Evolutionary conservation across 495 filamentous ascomycete genomes (phyloP), one percentile per base, ranked within the genome.

Genomic region (Aspergillus asperescens): DNA sequence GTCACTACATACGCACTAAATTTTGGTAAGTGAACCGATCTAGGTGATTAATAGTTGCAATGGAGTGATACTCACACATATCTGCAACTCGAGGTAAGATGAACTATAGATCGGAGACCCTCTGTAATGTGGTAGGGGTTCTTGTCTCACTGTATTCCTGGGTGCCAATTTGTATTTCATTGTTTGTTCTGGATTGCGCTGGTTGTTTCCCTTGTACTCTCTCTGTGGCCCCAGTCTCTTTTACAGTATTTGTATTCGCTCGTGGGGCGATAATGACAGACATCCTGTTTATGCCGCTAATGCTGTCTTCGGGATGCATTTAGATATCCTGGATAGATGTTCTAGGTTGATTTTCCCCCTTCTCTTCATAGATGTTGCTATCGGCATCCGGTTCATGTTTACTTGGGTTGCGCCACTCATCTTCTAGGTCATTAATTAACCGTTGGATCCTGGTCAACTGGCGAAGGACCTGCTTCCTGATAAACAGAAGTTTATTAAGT

Each of bases 301-400:
- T 37, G 27, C 45, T 25, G 5, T 48, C 45, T 27, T 48, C 13
- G 5, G 38, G 29, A 19, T 48, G 31, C 15, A 16, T 25, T 12
- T 37, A 38, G 6, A 48, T 48, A 28, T 48, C 31, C 20, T 48
- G 31, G 16, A 37, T 18, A n/a, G 22, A n/a, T 3, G 45, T 48
- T 20, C 16, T 20, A 2, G 31, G 13, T 37, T 35, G 24, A 9
- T 20, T n/a, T 9, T 24, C 39, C 24, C 27, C 40, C 18, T 39
- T 3, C 38, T 41, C 18, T 9, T 23, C 8, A 3, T 41, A 16
- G 19, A 22, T 12, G 4, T 32, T 28, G 13, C 1, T 12, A n/a
- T 46, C 28, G 1, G 1, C 34, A 4, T 46, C 27, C 7, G 25
- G 4, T 7, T 42, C 8, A 10, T 7, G 1, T 20, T 23, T 27